Conservation (phyloP, 768 basidiomycete species). For the Paxillus rubicundulus region DNA sequence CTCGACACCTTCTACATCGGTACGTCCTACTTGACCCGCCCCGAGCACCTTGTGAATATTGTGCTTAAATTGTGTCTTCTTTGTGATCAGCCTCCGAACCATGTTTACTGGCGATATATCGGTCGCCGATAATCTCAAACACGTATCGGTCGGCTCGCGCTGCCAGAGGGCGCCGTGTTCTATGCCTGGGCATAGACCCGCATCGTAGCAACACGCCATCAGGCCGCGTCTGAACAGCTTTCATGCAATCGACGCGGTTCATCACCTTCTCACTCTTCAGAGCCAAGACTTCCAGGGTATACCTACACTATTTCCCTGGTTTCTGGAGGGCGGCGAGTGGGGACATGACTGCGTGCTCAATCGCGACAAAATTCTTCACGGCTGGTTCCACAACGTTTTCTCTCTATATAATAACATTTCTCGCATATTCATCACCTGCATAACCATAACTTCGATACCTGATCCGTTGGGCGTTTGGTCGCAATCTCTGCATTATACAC, state of each 20-base stretch:
- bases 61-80: conserved; percentile 3
- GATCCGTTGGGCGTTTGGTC: conserved; percentile 10
- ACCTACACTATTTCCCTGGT: conserved; percentile 3
- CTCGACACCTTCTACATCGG: conserved; percentile 50
- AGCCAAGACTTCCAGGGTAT: conserved; percentile 5
- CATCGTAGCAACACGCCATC: neutral
- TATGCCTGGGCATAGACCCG: conserved; percentile 1
- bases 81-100: conserved; percentile 40
- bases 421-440: conserved; percentile 15
- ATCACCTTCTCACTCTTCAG: conserved; percentile 4
- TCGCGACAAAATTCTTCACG: conserved; percentile 9
- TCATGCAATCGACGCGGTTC: conserved; percentile 2
- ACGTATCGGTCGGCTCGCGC: conserved; percentile 1
- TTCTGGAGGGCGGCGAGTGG: conserved; percentile 4
- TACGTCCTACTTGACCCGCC: conserved; percentile 12
- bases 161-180: conserved; percentile 2
- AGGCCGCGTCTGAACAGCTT: neutral
- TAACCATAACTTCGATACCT: conserved; percentile 25
- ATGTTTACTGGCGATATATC: conserved; percentile 45
- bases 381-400: conserved; percentile 18
- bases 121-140: conserved; percentile 36
- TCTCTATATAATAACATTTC: neutral
- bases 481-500: conserved; percentile 26
- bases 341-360: conserved; percentile 5
- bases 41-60: neutral